These are phyloP conservation scores for Scutellaria galericulata DNA, from an alignment of 257 asterid species.

Conservation along the genomic window DNA sequence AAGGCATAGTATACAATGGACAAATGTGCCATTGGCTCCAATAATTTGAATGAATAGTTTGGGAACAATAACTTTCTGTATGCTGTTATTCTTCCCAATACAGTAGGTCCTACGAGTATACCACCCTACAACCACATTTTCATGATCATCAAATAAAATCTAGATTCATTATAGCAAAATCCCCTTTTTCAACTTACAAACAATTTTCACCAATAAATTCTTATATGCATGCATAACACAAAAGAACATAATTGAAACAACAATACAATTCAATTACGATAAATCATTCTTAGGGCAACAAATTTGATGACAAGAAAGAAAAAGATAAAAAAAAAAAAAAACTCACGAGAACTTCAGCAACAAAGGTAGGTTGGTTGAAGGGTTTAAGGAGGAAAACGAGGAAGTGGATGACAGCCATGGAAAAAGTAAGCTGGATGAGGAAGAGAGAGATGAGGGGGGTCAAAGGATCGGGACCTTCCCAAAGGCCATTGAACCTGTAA, in stretches of 20 bases:
- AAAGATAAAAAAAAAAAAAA: not conserved
- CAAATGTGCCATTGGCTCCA: conserved; percentile 92
- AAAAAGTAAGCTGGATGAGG: conserved; percentile 66
- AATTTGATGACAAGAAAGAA: no score
- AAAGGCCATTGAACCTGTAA: conserved; percentile 83
- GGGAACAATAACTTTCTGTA: conserved; percentile 61
- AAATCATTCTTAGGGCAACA: not conserved
- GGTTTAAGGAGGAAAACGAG: conserved; percentile 54
- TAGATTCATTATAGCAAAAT: not conserved
- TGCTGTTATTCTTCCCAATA: conserved; percentile 50
- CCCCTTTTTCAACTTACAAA: not conserved
- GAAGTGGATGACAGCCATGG: conserved; percentile 60
- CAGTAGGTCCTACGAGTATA: conserved; percentile 77
- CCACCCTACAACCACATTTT: conserved; percentile 58
- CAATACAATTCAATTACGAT: not conserved
- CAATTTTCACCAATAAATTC: not conserved
- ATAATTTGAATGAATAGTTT: conserved; percentile 52
- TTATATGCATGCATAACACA: not conserved
- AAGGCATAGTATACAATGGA: conserved; percentile 71
- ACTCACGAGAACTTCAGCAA: conserved; percentile 80
- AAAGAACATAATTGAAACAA: not conserved
- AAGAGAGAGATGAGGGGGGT: conserved; percentile 89
- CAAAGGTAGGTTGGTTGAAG: conserved; percentile 74
- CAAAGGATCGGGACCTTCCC: conserved; percentile 96
- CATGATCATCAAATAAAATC: not conserved